A percentile compares a stretch with the other conserved stretches of the same genome.
These are phyloP conservation scores for Venturia pyrina DNA, from an alignment of 2,329 filamentous ascomycete genomes.

Conservation along the genomic window DNA sequence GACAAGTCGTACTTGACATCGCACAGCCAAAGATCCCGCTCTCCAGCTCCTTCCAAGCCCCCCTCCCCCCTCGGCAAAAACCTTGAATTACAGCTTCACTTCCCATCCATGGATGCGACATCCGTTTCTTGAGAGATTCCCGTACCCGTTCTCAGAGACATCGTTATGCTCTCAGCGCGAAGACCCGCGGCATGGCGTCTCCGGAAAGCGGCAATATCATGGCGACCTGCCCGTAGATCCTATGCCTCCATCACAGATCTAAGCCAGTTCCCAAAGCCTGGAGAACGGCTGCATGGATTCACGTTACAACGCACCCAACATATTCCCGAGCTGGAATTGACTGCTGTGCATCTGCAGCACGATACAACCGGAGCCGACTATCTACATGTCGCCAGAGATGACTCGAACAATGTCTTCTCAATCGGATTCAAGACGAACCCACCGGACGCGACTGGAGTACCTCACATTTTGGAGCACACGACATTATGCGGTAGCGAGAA, in stretches of 20 bases:
- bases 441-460: constrained; percentile 88
- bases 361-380: constrained; percentile 95
- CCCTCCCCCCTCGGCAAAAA: not conserved
- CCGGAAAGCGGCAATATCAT: not conserved
- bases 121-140: not conserved
- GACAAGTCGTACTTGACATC: not conserved
- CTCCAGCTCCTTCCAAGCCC: not conserved
- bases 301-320: constrained; percentile 82
- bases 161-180: constrained; percentile 2
- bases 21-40: not conserved
- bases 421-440: constrained; percentile 99
- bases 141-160: not conserved
- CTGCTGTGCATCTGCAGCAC: constrained; percentile 80
- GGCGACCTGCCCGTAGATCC: constrained; percentile 12
- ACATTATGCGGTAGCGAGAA: constrained; percentile 93
- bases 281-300: constrained; percentile 87
- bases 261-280: constrained; percentile 63
- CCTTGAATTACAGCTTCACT: not conserved
- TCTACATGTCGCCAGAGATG: constrained; percentile 85
- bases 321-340: constrained; percentile 87
- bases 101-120: constrained; percentile 1
- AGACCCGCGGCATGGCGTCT: not conserved
- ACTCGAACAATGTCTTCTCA: constrained; percentile 98
- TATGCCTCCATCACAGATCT: constrained; percentile 59
- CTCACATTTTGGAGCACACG: constrained; percentile 95